phyloP scores from a whole-genome alignment of 2,329 filamentous ascomycete genomes.

The Daldinia sp. region DNA sequence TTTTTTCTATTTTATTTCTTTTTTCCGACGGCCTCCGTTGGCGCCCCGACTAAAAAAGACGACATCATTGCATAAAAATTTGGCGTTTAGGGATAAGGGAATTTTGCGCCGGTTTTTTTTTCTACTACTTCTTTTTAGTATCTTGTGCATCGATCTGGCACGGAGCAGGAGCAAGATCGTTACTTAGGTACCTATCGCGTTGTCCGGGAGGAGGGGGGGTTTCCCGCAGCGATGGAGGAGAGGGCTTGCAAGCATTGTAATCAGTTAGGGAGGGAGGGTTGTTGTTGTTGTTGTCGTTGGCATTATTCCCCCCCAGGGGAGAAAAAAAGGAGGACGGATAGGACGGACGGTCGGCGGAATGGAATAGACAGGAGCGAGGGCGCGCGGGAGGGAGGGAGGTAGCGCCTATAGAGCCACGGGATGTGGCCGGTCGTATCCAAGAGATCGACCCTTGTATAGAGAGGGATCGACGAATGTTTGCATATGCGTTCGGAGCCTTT shows the following conservation, averaged over 20 bases:
- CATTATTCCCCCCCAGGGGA: not conserved
- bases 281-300: not conserved
- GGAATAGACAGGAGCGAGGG: not conserved
- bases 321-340: not conserved
- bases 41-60: not conserved
- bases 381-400: not conserved
- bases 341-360: no score
- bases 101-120: not conserved
- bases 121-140: not conserved
- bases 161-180: no score
- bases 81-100: not conserved
- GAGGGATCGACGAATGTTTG: not conserved
- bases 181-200: no score
- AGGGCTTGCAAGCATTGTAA: slow-evolving; percentile 7
- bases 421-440: not conserved
- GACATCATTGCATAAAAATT: not conserved
- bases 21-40: no score
- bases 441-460: not conserved
- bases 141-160: not conserved
- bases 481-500: not conserved
- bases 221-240: not conserved
- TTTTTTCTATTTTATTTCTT: not conserved
- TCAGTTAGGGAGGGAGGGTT: not conserved
- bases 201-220: not conserved
- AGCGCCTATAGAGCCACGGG: not conserved